Conservation (phyloP, 176 grass and related monocot genomes). For the Zoysia pacifica region DNA sequence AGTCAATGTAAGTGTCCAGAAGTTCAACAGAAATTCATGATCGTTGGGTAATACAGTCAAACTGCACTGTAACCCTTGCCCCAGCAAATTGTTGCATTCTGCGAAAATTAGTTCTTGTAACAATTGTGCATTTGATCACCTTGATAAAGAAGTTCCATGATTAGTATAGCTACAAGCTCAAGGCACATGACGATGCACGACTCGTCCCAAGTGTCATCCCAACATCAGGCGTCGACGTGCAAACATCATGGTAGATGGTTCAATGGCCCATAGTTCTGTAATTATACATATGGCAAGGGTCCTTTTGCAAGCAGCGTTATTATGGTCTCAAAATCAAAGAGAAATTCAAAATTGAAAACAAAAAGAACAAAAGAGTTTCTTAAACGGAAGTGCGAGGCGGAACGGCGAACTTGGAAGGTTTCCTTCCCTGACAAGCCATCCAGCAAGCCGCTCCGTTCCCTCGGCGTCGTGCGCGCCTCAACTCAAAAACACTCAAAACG, state of each 20-base stretch:
- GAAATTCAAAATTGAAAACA: background rate
- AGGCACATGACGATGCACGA: background rate
- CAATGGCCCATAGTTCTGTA: background rate
- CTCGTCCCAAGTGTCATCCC: background rate
- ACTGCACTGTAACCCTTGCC: background rate
- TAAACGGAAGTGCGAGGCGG: background rate
- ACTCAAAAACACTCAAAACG: conserved; percentile 42
- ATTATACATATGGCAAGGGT: background rate
- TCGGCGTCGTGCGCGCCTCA: conserved; percentile 54
- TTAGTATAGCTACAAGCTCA: background rate
- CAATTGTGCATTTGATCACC: background rate
- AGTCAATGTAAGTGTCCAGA: conserved; percentile 12
- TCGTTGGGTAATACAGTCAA: background rate
- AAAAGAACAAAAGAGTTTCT: too few species aligned
- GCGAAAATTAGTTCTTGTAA: background rate
- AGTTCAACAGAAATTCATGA: background rate
- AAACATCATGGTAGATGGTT: background rate
- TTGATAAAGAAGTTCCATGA: background rate
- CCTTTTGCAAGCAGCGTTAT: background rate
- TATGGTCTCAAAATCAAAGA: background rate
- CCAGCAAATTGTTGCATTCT: too few species aligned
- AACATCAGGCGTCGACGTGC: background rate
- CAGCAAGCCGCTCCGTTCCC: background rate
- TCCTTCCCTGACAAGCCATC: conserved; percentile 33
- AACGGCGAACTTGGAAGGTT: background rate